phyloP scores from a whole-genome alignment of 1,284 basidiomycete species.

The Hemileia vastatrix region DNA sequence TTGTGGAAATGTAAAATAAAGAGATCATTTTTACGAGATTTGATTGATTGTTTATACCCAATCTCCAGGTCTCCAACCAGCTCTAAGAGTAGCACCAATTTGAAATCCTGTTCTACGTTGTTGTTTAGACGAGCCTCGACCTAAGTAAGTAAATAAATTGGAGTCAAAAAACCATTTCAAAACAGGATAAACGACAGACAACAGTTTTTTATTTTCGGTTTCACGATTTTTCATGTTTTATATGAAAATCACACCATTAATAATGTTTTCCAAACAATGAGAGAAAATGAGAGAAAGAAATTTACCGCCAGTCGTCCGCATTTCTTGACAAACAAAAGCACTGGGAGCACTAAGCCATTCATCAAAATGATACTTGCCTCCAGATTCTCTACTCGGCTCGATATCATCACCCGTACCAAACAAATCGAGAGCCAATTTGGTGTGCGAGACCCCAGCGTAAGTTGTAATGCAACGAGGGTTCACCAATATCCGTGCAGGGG shows the following conservation, averaged over 20 bases:
- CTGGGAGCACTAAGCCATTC: constrained; percentile 91
- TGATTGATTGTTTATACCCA: constrained; percentile 5
- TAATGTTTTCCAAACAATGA: background rate
- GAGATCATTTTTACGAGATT: too few relatives aligned
- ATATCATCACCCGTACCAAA: constrained; percentile 65
- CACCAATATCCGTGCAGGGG: constrained; percentile 75
- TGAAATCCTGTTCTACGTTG: constrained; percentile 20
- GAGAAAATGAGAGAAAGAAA: background rate
- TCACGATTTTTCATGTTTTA: background rate
- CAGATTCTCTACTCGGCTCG: constrained; percentile 45
- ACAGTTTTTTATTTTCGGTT: too few relatives aligned
- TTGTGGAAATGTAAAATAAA: too few relatives aligned
- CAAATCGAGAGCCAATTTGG: constrained; percentile 76
- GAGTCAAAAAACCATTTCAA: background rate
- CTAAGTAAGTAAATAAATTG: background rate
- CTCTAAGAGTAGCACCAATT: constrained; percentile 12
- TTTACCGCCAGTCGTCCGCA: constrained; percentile 50
- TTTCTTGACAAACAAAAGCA: constrained; percentile 92
- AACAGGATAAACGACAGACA: background rate
- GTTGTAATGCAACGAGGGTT: constrained; percentile 92
- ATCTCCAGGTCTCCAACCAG: constrained; percentile 21
- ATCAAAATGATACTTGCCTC: constrained; percentile 69
- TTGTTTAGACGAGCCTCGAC: constrained; percentile 17
- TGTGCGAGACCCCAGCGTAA: constrained; percentile 88
- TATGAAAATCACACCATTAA: background rate